Conservation (phyloP, 345 rosid genomes). For the Acer negundo region DNA sequence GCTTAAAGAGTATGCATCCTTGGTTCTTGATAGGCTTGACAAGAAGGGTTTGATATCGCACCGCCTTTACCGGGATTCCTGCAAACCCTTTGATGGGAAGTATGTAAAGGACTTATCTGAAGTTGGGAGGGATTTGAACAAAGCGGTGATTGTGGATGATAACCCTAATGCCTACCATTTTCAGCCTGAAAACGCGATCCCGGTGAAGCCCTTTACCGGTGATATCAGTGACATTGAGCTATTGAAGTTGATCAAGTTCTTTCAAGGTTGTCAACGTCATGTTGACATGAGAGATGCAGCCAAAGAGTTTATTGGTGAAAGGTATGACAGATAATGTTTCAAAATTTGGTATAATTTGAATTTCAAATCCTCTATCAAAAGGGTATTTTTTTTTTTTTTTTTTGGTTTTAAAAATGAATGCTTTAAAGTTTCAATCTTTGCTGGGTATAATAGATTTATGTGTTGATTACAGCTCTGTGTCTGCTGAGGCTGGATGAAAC, state of each 20-base stretch:
- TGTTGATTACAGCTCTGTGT: neutral
- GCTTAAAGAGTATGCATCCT: slow-evolving; percentile 67
- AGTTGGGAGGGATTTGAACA: slow-evolving; percentile 62
- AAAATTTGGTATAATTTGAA: neutral
- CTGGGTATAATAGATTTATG: neutral
- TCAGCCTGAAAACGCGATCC: slow-evolving; percentile 85
- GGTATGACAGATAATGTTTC: neutral
- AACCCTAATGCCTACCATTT: slow-evolving; percentile 70
- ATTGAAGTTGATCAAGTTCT: slow-evolving; percentile 52
- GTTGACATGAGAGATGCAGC: slow-evolving; percentile 82
- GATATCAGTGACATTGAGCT: slow-evolving; percentile 61
- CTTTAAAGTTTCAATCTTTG: neutral
- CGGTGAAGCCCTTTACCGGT: slow-evolving; percentile 61
- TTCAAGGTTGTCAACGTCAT: slow-evolving; percentile 45
- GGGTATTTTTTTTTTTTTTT: no score
- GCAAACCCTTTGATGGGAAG: slow-evolving; percentile 68
- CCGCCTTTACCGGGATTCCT: slow-evolving; percentile 70
- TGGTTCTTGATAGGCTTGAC: slow-evolving; percentile 71
- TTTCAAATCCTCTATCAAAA: neutral
- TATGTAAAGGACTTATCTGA: slow-evolving; percentile 74
- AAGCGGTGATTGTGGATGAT: slow-evolving; percentile 77
- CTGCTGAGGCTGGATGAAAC: neutral
- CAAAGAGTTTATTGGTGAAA: slow-evolving; percentile 32
- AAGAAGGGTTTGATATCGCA: slow-evolving; percentile 55
- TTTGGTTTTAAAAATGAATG: no score